Conservation (phyloP, 176 grass and related monocot genomes). For the Avena sativa region DNA sequence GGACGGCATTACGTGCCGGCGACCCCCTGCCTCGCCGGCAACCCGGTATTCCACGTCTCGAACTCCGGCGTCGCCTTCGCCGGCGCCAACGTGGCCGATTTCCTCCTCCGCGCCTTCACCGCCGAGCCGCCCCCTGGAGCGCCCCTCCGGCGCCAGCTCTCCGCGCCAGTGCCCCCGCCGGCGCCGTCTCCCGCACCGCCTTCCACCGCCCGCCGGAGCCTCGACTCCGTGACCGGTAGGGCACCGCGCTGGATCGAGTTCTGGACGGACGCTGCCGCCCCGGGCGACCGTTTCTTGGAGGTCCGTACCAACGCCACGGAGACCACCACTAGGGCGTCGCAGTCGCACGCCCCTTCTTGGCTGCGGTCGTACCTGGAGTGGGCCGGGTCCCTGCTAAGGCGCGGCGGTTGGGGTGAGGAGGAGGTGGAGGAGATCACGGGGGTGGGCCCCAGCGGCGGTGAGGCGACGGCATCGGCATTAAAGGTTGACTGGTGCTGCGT, state of each 20-base stretch:
- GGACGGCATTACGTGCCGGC: conserved; percentile 66
- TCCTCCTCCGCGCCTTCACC: conserved; percentile 70
- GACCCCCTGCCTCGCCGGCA: conserved; percentile 64
- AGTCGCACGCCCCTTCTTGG: conserved; percentile 45
- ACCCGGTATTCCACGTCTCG: conserved; percentile 79
- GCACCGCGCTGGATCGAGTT: conserved; percentile 82
- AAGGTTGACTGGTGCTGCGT: conserved; percentile 65
- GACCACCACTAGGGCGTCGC: not conserved
- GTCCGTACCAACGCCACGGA: conserved; percentile 7
- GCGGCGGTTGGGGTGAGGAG: conserved; percentile 59
- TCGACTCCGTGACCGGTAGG: conserved; percentile 74
- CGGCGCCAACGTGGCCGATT: conserved; percentile 62
- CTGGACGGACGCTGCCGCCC: conserved; percentile 64
- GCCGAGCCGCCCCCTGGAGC: conserved; percentile 44
- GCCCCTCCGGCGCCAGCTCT: conserved; percentile 62
- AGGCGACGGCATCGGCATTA: conserved; percentile 34
- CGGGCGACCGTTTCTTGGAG: conserved; percentile 58
- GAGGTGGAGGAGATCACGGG: conserved; percentile 74
- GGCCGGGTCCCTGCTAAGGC: conserved; percentile 47
- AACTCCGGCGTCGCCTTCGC: conserved; percentile 62
- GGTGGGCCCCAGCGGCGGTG: not conserved
- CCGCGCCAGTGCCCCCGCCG: conserved; percentile 46
- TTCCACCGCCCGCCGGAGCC: conserved; percentile 55
- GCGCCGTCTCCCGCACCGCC: conserved; percentile 26
- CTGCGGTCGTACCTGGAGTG: conserved; percentile 50